Conservation (phyloP, 495 filamentous ascomycete genomes). For the Neurospora sp. region DNA sequence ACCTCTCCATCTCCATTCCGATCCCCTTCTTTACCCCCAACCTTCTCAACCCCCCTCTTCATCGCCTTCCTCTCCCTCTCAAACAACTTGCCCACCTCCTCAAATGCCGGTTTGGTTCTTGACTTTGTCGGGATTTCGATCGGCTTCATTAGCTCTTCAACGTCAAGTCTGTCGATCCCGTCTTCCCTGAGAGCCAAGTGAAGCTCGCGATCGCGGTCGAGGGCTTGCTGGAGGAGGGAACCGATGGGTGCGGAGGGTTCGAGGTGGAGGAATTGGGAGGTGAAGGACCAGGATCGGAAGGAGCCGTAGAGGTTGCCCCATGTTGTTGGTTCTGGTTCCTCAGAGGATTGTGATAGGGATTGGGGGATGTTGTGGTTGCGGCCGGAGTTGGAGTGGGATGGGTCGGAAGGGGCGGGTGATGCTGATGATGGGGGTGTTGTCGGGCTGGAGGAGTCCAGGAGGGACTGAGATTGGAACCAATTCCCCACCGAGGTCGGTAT, state of each 20-base stretch:
- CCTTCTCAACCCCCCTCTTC: not conserved
- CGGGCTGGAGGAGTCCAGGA: not conserved
- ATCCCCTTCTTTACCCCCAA: not conserved
- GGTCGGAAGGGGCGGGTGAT: not conserved
- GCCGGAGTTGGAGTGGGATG: not conserved
- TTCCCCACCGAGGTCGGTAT: not conserved
- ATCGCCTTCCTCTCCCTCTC: not conserved
- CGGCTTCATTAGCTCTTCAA: not conserved
- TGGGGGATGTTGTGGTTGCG: not conserved
- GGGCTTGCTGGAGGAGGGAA: not conserved
- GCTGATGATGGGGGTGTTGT: not conserved
- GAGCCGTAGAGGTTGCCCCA: not conserved
- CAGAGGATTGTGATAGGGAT: not conserved
- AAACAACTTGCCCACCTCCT: not conserved
- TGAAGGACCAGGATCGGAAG: not conserved
- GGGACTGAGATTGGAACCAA: not conserved
- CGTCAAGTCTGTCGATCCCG: not conserved
- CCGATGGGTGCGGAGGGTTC: not conserved
- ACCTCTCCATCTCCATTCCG: not conserved
- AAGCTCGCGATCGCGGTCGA: constrained; percentile 3
- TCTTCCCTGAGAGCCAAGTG: not conserved
- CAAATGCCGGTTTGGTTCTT: not conserved
- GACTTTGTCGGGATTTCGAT: not conserved
- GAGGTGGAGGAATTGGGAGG: not conserved
- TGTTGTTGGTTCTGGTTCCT: not conserved